Conservation (phyloP, 148 eudicot genomes). For the Vaccinium corymbosum region DNA sequence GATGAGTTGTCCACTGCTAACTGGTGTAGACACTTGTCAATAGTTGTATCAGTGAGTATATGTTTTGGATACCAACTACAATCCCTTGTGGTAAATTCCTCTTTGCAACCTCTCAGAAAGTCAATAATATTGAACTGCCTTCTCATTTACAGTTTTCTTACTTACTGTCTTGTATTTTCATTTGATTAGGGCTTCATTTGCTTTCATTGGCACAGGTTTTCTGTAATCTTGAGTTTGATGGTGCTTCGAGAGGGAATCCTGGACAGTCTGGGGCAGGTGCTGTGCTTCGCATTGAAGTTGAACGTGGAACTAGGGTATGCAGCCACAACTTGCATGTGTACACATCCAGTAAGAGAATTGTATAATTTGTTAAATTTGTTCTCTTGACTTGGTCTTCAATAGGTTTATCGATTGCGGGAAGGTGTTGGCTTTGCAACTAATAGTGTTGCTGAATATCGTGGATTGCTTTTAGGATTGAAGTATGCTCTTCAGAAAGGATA, state of each 20-base stretch:
- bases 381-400: constrained; percentile 17
- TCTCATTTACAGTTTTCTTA: neutral
- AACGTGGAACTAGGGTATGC: constrained; percentile 38
- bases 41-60: neutral
- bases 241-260: constrained; percentile 95
- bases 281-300: constrained; percentile 62
- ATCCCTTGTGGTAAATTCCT: neutral
- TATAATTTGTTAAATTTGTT: neutral
- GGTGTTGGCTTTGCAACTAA: constrained; percentile 83
- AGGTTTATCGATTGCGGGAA: constrained; percentile 72
- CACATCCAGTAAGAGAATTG: neutral
- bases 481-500: constrained; percentile 66
- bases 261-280: constrained; percentile 94
- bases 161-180: neutral
- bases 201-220: constrained; percentile 34
- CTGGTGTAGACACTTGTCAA: neutral
- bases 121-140: neutral
- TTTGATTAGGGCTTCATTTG: neutral
- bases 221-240: constrained; percentile 78
- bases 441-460: constrained; percentile 90
- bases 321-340: neutral
- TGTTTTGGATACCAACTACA: neutral
- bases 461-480: constrained; percentile 67
- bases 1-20: neutral
- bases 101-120: neutral